Base-by-base conservation (phyloP, 139 green algal species). In the Chlorella sp. region DNA sequence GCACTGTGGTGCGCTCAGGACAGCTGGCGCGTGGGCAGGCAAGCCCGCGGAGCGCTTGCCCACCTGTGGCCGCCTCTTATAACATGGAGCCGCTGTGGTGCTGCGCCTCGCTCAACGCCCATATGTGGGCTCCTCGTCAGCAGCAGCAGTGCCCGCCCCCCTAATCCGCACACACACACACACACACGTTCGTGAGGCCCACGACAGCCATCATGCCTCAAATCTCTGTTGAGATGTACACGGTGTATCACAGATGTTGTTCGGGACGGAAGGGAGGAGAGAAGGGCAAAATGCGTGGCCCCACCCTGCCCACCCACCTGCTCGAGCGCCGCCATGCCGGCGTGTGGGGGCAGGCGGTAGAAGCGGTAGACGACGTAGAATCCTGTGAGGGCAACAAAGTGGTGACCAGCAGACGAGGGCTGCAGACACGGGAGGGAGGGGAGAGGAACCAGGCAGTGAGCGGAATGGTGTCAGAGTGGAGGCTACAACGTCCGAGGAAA, bases 361-460 rank as follows among this genome's bases (percentile, higher is more conserved):
- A 98, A 98, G 88, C 92, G 92, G 39, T 90, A 94, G 40, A 98
- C 96, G 24, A 98, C 95, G 85, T 93, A 98, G 86, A 98, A 98
- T 34, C 96, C 96, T 39, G 96, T 89, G 34, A 96, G 83, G 1
- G 93, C 96, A 14, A 93, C 88, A 79, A 97, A 97, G 19, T 40
- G 53, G 32, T 69, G 89, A 32, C 66, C 82, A 22, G 21, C 71
- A 34, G 76, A 84, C 36, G 86, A 26, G 22, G 93, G 94, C 89
- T 95, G 84, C 34, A 79, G 24, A 9, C 36, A 37, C 3, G 61
- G 21, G 61, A 9, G 28, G 81, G 81, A 24, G 24, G 19, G 37
- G 36, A 48, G 37, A 32, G 76, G 16, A 81, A 80, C n/a, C 48
- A 32, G n/a, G 73, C 34, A 7, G 69, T 80, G 3, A 73, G 64